phyloP scores from a whole-genome alignment of 164 flowering plant species.

The Berberis vulgaris region DNA sequence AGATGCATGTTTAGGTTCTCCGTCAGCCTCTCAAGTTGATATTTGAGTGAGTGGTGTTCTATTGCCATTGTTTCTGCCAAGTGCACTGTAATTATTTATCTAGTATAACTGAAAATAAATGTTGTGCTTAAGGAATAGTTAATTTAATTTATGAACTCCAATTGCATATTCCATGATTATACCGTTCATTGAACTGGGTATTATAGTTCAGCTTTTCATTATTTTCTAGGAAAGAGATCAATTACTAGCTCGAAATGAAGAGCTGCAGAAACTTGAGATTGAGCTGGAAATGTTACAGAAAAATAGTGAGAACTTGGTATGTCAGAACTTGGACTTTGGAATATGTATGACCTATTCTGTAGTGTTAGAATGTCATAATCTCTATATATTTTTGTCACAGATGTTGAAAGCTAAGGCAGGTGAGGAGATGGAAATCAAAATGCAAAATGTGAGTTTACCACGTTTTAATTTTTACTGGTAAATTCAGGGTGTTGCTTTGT shows the following conservation, averaged over 20 bases:
- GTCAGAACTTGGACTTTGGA: neutral
- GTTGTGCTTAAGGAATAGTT: too few species aligned
- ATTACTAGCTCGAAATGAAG: slow-evolving; percentile 16
- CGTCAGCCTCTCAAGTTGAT: slow-evolving; percentile 24
- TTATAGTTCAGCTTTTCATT: slow-evolving; percentile 19
- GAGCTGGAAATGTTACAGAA: slow-evolving; percentile 19
- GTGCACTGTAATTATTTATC: too few species aligned
- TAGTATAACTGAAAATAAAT: too few species aligned
- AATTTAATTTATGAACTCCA: too few species aligned
- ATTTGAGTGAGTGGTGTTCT: neutral
- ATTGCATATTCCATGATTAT: neutral
- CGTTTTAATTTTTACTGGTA: neutral
- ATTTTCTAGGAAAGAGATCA: slow-evolving; percentile 32
- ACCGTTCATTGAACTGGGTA: slow-evolving; percentile 13
- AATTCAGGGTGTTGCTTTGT: neutral
- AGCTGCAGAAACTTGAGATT: slow-evolving; percentile 12
- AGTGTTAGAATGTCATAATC: too few species aligned
- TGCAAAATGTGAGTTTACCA: slow-evolving; percentile 38
- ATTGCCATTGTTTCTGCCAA: too few species aligned
- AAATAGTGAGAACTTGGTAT: slow-evolving; percentile 17
- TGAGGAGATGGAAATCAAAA: slow-evolving; percentile 41
- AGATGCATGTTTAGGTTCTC: neutral
- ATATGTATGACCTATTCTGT: neutral
- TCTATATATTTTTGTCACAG: slow-evolving; percentile 18
- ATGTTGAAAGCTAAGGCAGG: slow-evolving; percentile 27